Conservation (phyloP, 805 yeast species). For the Tetrapisispora nanseiensis region DNA sequence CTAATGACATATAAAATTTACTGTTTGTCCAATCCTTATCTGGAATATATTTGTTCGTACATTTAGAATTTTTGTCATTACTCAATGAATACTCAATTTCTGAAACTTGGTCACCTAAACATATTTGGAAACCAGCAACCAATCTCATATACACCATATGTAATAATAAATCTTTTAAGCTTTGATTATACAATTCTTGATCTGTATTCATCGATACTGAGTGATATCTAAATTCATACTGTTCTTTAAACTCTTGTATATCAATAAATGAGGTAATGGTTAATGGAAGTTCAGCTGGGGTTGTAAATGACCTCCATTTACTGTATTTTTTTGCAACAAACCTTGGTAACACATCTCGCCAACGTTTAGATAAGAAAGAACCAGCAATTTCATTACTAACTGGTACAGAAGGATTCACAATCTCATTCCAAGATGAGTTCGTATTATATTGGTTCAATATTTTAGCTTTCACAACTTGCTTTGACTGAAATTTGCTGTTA, state of each 20-base stretch:
- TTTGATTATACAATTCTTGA: conserved; percentile 39
- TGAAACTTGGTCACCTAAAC: conserved; percentile 59
- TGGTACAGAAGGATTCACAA: conserved; percentile 70
- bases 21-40: conserved; percentile 37
- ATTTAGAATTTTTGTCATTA: conserved; percentile 40
- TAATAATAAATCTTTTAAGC: conserved; percentile 55
- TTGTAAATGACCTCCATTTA: conserved; percentile 86
- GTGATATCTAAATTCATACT: conserved; percentile 77
- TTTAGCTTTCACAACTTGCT: background rate
- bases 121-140: conserved; percentile 82
- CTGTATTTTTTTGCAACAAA: conserved; percentile 55
- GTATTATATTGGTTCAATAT: background rate
- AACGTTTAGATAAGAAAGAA: conserved; percentile 58
- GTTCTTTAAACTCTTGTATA: conserved; percentile 52
- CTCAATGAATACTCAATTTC: conserved; percentile 41
- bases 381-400: conserved; percentile 44
- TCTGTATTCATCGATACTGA: conserved; percentile 57
- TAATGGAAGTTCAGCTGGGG: conserved; percentile 89
- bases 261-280: conserved; percentile 73
- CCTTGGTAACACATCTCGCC: conserved; percentile 85
- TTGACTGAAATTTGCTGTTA: background rate
- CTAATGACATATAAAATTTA: conserved; percentile 64
- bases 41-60: conserved; percentile 45
- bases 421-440: conserved; percentile 44
- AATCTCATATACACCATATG: conserved; percentile 82